Evolutionary conservation across 352 stramenopile genomes (phyloP).

Genomic region (Phytophthora litchii): DNA sequence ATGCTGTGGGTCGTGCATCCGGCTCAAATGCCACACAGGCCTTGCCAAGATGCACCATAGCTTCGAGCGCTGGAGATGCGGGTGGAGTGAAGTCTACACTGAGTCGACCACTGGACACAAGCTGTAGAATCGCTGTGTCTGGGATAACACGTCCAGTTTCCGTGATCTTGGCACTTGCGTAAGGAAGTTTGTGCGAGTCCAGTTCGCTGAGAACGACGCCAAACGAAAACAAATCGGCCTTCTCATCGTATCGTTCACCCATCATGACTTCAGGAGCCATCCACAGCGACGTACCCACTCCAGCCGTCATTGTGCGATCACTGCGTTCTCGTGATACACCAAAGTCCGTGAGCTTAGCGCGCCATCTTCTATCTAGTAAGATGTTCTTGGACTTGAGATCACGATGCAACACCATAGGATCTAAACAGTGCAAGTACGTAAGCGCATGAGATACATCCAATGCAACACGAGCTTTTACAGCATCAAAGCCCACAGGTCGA

Average conservation of each 20-base stretch:
- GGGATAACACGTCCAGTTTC: slow-evolving; percentile 36
- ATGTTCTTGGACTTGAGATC: slow-evolving; percentile 61
- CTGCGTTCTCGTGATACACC: slow-evolving; percentile 49
- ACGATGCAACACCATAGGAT: slow-evolving; percentile 47
- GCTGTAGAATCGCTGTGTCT: slow-evolving; percentile 38
- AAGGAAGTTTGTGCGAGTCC: slow-evolving; percentile 40
- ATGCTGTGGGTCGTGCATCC: slow-evolving; percentile 52
- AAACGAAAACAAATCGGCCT: slow-evolving; percentile 42
- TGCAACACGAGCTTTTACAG: slow-evolving; percentile 54
- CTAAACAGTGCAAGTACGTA: slow-evolving; percentile 65
- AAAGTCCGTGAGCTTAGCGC: slow-evolving; percentile 68
- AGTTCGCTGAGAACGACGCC: slow-evolving; percentile 39
- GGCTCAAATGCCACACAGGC: slow-evolving; percentile 61
- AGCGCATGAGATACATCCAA: slow-evolving; percentile 64
- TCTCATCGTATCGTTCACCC: slow-evolving; percentile 41
- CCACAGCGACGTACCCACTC: slow-evolving; percentile 57
- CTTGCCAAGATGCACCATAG: slow-evolving; percentile 40
- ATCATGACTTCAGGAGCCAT: slow-evolving; percentile 55
- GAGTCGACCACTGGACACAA: slow-evolving; percentile 35
- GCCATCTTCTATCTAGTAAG: slow-evolving; percentile 42
- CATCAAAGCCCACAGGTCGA: slow-evolving; percentile 40
- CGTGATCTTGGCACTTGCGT: slow-evolving; percentile 35
- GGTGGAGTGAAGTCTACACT: slow-evolving; percentile 35
- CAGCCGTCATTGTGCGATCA: slow-evolving; percentile 50
- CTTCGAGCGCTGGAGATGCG: slow-evolving; percentile 30